Percentiles rank a stretch among this genome's conserved stretches.
Conservation (phyloP, 768 basidiomycete species). For the Clavaria fumosa region DNA sequence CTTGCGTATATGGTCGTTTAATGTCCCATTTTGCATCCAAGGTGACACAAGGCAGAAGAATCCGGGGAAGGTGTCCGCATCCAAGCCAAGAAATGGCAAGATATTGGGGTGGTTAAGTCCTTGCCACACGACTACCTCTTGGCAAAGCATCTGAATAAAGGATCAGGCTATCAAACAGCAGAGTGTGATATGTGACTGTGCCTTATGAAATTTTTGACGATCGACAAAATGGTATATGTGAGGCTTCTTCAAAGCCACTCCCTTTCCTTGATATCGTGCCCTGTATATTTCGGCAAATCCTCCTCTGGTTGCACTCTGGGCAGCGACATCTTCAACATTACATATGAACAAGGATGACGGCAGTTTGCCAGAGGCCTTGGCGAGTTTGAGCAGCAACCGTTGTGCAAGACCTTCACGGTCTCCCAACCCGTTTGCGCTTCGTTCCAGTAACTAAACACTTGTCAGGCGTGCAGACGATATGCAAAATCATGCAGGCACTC, state of each 20-base stretch:
- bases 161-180: not conserved
- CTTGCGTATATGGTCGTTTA: slow-evolving; percentile 10
- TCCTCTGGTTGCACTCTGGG: slow-evolving; percentile 10
- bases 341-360: slow-evolving; percentile 11
- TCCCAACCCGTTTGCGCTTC: too few relatives aligned
- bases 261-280: slow-evolving; percentile 10
- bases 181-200: too few relatives aligned
- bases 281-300: slow-evolving; percentile 13
- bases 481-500: not conserved
- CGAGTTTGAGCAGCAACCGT: slow-evolving; percentile 11
- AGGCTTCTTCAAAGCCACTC: slow-evolving; percentile 12
- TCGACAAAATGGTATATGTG: too few relatives aligned
- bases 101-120: slow-evolving; percentile 15
- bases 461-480: too few relatives aligned
- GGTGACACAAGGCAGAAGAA: slow-evolving; percentile 16
- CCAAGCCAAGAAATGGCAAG: slow-evolving; percentile 17
- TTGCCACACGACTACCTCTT: slow-evolving; percentile 17
- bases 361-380: slow-evolving; percentile 11
- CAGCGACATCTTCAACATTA: slow-evolving; percentile 8
- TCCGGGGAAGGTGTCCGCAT: slow-evolving; percentile 12
- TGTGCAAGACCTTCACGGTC: not conserved
- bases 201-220: too few relatives aligned
- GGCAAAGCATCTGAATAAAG: slow-evolving; percentile 12
- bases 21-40: slow-evolving; percentile 15
- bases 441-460: too few relatives aligned